Evolutionary conservation across 2,329 filamentous ascomycete genomes (phyloP).

Genomic region (Cercospora sesami): DNA sequence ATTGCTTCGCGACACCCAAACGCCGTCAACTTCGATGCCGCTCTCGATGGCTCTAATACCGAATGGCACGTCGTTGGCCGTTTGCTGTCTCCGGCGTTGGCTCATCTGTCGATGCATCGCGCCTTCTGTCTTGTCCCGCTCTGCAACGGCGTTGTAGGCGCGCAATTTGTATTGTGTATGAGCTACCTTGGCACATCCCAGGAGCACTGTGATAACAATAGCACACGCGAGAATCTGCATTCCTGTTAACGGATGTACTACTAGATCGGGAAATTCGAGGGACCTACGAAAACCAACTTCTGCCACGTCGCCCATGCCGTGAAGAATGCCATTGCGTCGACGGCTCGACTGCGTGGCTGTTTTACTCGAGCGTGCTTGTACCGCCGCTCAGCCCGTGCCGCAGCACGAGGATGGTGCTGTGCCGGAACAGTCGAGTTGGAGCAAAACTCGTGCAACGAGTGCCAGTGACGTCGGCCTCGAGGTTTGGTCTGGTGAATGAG

Average conservation of each 20-base stretch:
- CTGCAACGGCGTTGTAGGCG: constrained; percentile 42
- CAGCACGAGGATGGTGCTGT: not conserved
- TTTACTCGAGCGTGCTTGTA: not conserved
- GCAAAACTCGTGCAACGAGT: not conserved
- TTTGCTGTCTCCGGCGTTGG: constrained; percentile 25
- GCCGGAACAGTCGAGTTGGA: not conserved
- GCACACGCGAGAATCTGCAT: constrained; percentile 68
- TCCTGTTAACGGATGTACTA: constrained; percentile 32
- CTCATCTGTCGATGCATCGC: constrained; percentile 39
- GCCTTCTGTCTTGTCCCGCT: constrained; percentile 35
- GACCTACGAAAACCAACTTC: constrained; percentile 81
- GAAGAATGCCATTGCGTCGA: constrained; percentile 42
- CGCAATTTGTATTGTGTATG: constrained; percentile 46
- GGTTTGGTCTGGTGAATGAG: not conserved
- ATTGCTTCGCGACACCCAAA: constrained; percentile 56
- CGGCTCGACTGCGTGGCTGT: not conserved
- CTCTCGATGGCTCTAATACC: constrained; percentile 81
- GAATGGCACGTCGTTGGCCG: constrained; percentile 68
- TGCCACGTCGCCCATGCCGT: constrained; percentile 75
- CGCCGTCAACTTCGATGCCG: constrained; percentile 80
- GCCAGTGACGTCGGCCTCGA: not conserved
- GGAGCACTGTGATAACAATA: constrained; percentile 67
- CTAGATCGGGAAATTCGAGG: constrained; percentile 17
- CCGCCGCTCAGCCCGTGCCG: not conserved
- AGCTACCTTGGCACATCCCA: constrained; percentile 66